Base-by-base conservation (phyloP, 1,139 yeast genomes). In the Yamadazyma siamensis region DNA sequence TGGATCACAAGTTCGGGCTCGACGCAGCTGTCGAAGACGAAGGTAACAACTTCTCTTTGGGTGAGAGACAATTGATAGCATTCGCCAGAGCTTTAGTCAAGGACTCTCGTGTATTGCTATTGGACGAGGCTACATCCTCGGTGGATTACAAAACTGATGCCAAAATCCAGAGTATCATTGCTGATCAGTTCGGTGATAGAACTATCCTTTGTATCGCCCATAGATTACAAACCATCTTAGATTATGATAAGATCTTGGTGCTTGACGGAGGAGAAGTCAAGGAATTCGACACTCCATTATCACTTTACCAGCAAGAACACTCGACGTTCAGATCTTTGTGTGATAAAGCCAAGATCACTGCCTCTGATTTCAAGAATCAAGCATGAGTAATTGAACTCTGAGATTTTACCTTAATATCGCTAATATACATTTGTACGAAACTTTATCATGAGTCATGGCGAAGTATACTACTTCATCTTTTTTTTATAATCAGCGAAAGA, bases 401-500 rank as follows among this genome's bases (percentile, higher is more conserved):
- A n/a, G n/a, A n/a, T n/a, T n/a, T n/a, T n/a, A 12, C 12, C 12
- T 11, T 22, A 22, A 8, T 9, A 22, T 22, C 4, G 12, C 13
- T 6, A 22, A n/a, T n/a, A n/a, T n/a, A n/a, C n/a, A n/a, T n/a
- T n/a, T n/a, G n/a, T n/a, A n/a, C n/a, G n/a, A n/a, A n/a, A n/a
- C n/a, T n/a, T n/a, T n/a, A n/a, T n/a, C n/a, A n/a, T n/a, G n/a
- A n/a, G n/a, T n/a, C n/a, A n/a, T n/a, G n/a, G n/a, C n/a, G n/a
- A n/a, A n/a, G n/a, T n/a, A n/a, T n/a, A n/a, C 21, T 43, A 62
- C 46, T 73, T 75, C 68, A 72, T 77, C 55, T 80, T 81, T 61
- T 77, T 80, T 53, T 79, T 80, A 54, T 85, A 85, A 50, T 85
- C 95, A 2, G 94, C 94, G 57, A 86, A 80, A 21, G 89, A 81